A percentile compares a stretch with the other conserved stretches of the same genome.
phyloP scores from a whole-genome alignment of 1,284 basidiomycete genomes.

The Salmacisia buchloeana region DNA sequence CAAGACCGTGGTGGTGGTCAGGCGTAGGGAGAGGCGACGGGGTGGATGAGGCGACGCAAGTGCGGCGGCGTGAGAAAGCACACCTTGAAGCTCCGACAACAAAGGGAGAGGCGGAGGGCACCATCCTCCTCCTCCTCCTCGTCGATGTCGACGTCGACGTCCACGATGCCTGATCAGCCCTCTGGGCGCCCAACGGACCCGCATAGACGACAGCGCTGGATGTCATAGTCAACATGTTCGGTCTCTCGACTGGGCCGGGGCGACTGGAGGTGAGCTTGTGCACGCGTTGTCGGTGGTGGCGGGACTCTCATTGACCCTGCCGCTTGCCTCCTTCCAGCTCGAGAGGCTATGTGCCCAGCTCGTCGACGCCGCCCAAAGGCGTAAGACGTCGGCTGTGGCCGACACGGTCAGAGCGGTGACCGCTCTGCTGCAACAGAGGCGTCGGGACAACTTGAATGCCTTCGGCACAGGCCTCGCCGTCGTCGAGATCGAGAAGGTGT shows the following conservation, averaged over 20 bases:
- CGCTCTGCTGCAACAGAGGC: not conserved
- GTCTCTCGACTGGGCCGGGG: not conserved
- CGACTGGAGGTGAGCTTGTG: not conserved
- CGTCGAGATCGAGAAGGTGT: not conserved
- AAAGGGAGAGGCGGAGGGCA: no score
- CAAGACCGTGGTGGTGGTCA: not conserved
- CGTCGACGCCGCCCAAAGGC: not conserved
- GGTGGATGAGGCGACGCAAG: no score
- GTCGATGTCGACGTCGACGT: not conserved
- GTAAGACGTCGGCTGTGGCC: not conserved
- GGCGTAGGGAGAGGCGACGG: not conserved
- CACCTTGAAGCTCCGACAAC: no score
- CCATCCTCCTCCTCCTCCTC: no score
- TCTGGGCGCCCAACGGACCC: not conserved
- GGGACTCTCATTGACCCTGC: not conserved
- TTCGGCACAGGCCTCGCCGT: not conserved
- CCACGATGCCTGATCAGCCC: not conserved
- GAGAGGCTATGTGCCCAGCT: not conserved
- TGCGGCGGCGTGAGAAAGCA: no score
- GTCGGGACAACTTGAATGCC: not conserved
- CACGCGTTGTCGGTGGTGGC: not conserved
- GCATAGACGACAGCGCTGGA: not conserved
- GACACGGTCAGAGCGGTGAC: not conserved
- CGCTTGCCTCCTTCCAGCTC: not conserved
- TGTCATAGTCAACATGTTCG: slow-evolving; percentile 2